Evolutionary conservation across 139 green algal species (phyloP).

Genomic region (Trebouxia sp.): DNA sequence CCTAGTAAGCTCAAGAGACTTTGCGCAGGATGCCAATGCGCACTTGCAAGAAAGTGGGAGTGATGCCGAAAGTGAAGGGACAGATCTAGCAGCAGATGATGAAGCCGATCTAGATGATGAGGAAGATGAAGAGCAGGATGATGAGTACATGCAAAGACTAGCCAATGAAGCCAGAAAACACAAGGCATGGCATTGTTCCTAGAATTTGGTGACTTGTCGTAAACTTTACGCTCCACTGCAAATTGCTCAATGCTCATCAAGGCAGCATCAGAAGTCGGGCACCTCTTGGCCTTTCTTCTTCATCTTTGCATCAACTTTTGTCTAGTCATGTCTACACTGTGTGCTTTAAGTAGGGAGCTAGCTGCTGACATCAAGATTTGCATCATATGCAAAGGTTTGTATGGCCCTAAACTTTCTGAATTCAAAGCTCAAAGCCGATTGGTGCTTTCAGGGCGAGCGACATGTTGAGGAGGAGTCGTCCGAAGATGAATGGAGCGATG

Average conservation of each 20-base stretch:
- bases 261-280: no score
- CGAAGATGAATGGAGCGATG: conserved; percentile 54
- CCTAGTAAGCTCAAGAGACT: background rate
- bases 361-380: background rate
- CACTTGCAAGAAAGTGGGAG: background rate
- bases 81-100: conserved; percentile 17
- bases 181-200: conserved; percentile 16
- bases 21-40: conserved; percentile 3
- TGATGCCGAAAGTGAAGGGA: background rate
- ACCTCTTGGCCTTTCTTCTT: no score
- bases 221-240: background rate
- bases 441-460: conserved; percentile 20
- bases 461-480: conserved; percentile 30
- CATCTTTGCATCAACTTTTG: background rate
- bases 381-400: background rate
- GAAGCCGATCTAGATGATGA: conserved; percentile 37
- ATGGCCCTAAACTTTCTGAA: background rate
- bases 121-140: conserved; percentile 43
- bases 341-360: background rate
- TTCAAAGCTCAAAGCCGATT: background rate
- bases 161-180: conserved; percentile 7
- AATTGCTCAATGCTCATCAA: background rate
- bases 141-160: conserved; percentile 42
- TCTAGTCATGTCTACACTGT: background rate
- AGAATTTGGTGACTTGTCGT: background rate